Evolutionary conservation across 2,329 filamentous ascomycete species (phyloP).

Genomic region (Lomentospora prolificans): DNA sequence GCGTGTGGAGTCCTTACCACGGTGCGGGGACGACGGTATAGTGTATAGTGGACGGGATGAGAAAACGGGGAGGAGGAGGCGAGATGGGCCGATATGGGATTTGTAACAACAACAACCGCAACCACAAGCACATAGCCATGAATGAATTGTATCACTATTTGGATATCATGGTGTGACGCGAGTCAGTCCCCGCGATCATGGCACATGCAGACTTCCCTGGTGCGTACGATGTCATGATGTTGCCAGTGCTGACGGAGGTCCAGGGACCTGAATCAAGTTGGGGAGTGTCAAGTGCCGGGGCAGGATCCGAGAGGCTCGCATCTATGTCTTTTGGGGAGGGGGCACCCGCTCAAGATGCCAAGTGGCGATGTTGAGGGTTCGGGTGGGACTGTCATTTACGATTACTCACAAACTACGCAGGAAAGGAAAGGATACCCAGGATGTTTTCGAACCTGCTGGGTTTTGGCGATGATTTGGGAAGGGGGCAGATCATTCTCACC

Average conservation of each 20-base stretch:
- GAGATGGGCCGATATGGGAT: conserved; percentile 1
- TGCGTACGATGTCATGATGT: not conserved
- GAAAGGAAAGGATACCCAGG: no score
- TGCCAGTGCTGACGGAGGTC: not conserved
- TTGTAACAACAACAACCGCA: conserved; percentile 6
- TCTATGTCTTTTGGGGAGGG: not conserved
- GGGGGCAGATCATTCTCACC: no score
- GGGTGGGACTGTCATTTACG: no score
- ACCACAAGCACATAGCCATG: conserved; percentile 7
- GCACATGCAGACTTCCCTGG: not conserved
- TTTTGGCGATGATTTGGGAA: no score
- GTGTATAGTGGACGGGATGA: conserved; percentile 6
- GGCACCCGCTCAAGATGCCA: not conserved
- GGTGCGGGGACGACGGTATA: conserved; percentile 46
- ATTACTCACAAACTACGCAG: no score
- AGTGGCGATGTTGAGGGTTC: not conserved
- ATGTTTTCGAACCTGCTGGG: no score
- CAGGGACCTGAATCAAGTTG: not conserved
- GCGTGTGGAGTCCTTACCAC: conserved; percentile 63
- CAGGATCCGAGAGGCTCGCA: not conserved
- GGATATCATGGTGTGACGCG: not conserved
- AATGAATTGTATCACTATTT: conserved; percentile 3
- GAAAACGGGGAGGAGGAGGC: not conserved
- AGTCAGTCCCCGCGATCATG: not conserved
- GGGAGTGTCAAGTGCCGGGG: not conserved